phyloP scores from a whole-genome alignment of 345 rosid genomes.

The Eucalyptus grandis region DNA sequence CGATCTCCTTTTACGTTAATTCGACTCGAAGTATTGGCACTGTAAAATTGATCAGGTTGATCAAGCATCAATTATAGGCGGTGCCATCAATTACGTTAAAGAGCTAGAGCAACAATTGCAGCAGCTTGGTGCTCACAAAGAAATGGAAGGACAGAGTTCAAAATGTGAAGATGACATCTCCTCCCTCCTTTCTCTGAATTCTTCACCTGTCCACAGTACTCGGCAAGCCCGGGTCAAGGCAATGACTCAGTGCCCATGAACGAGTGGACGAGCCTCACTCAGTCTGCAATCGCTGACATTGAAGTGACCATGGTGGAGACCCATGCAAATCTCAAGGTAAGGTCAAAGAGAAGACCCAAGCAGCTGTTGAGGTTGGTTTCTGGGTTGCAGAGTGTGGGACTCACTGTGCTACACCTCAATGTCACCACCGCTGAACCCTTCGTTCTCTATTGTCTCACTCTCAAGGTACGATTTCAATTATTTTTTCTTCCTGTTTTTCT shows the following conservation, averaged over 20 bases:
- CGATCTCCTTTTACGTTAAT: background rate
- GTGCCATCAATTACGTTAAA: slow-evolving; percentile 37
- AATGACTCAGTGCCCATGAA: background rate
- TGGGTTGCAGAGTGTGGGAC: slow-evolving; percentile 46
- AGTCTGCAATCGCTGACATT: slow-evolving; percentile 27
- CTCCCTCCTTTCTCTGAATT: slow-evolving; percentile 28
- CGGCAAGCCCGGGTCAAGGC: slow-evolving; percentile 3
- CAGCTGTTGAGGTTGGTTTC: slow-evolving; percentile 62
- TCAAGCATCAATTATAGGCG: slow-evolving; percentile 39
- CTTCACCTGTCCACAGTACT: slow-evolving; percentile 61
- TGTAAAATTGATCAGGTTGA: slow-evolving; percentile 9
- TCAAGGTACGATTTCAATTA: slow-evolving; percentile 40
- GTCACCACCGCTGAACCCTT: slow-evolving; percentile 47
- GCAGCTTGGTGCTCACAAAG: slow-evolving; percentile 4
- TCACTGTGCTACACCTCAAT: slow-evolving; percentile 67
- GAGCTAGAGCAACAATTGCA: slow-evolving; percentile 25
- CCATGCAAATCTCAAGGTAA: slow-evolving; percentile 72
- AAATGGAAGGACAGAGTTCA: slow-evolving; percentile 4
- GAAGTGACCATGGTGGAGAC: slow-evolving; percentile 79
- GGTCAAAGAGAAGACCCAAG: slow-evolving; percentile 45
- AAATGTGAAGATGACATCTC: background rate
- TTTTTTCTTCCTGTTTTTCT: background rate
- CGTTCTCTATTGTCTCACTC: slow-evolving; percentile 65
- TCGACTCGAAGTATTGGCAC: background rate
- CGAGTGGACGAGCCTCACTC: background rate